phyloP scores from a whole-genome alignment of 2,329 filamentous ascomycete genomes.

The Alternaria gansuensis region DNA sequence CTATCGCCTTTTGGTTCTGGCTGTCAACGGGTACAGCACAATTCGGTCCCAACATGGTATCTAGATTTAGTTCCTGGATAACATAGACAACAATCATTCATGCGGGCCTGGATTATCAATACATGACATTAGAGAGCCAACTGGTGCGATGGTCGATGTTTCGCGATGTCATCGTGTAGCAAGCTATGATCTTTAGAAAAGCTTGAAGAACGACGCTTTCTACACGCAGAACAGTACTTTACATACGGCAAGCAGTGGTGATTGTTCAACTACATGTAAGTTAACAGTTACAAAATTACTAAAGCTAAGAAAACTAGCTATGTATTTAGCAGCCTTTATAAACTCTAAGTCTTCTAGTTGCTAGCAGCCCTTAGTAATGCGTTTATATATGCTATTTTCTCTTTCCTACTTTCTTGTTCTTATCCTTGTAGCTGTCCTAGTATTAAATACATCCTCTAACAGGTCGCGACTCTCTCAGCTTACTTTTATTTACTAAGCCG shows the following conservation, averaged over 20 bases:
- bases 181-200: conserved; percentile 13
- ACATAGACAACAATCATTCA: conserved; percentile 15
- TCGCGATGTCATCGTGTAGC: conserved; percentile 4
- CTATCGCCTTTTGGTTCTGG: conserved; percentile 28
- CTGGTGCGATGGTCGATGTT: conserved; percentile 10
- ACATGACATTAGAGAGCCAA: conserved; percentile 26
- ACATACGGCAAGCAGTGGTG: conserved; percentile 14
- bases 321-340: neutral
- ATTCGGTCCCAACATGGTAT: conserved; percentile 16
- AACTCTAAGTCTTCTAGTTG: neutral
- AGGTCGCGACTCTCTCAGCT: conserved; percentile 28
- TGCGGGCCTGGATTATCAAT: neutral
- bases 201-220: conserved; percentile 11
- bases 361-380: neutral
- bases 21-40: conserved; percentile 22
- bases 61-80: conserved; percentile 20
- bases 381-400: conserved; percentile 14
- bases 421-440: conserved; percentile 16
- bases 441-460: conserved; percentile 22
- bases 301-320: neutral
- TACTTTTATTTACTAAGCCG: conserved; percentile 30
- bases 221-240: conserved; percentile 20
- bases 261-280: neutral
- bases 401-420: conserved; percentile 14
- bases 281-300: neutral